Evolutionary conservation across 2,329 filamentous ascomycete species (phyloP), one percentile per base, ranked within the genome.

Genomic region (Sporothrix globosa): DNA sequence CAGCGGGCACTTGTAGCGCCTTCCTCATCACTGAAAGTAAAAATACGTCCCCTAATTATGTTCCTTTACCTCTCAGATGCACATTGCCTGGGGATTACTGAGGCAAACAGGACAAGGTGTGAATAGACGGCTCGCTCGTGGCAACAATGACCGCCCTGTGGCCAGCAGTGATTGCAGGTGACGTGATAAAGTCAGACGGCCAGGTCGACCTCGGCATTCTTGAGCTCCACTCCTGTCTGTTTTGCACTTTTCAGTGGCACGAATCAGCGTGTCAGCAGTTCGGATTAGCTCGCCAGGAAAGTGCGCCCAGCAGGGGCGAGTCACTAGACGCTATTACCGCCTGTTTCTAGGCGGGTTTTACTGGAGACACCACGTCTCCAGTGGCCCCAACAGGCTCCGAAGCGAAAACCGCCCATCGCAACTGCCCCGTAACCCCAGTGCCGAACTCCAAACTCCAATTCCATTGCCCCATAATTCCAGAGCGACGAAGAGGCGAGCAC

Each of bases 211-310:
- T 81, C 80, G 80, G 80, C 80, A 73, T n/a, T 56, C 44, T 54
- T 17, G 30, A 11, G 27, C 65, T 34, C 39, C 63, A 58, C 54
- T 34, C 41, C 50, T 53, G n/a, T 39, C 52, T 50, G 34, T 19
- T 50, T 21, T 21, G 34, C 56, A 41, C 7, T 19, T 65, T 17
- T 19, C 13, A 14, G 30, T 21, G 60, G 78, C 78, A 77, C 79
- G 80, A 82, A 82, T 82, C 80, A 82, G 80, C 78, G 77, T 74
- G 76, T 78, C 77, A 80, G 78, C 77, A 81, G 78, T 81, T 80
- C 77, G 70, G 72, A 72, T 75, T 76, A 76, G 74, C 73, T 69
- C 71, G 58, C 27, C 60, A n/a, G 52, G 44, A 66, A 39, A 21
- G n/a, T n/a, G 48, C 21, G 66, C 53, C n/a, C 44, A 44, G 39